A percentile compares a stretch with the other conserved stretches of the same genome.
phyloP scores from a whole-genome alignment of 192 early-diverging fungal species.

The Backusella psychrophila region DNA sequence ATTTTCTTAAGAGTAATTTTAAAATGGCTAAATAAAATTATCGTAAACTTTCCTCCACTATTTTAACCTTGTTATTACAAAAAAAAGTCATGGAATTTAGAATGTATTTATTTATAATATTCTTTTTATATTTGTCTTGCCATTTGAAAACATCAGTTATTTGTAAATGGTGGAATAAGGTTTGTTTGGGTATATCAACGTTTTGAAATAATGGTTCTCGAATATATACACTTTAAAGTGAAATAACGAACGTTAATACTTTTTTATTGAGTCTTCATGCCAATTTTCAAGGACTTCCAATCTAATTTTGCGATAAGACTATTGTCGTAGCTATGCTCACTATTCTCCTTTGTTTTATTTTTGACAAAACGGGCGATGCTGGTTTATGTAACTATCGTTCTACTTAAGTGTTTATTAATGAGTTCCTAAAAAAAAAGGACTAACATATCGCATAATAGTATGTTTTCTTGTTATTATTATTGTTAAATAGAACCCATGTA shows the following conservation, averaged over 20 bases:
- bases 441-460: not conserved
- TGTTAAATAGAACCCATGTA: not conserved
- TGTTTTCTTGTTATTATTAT: not conserved
- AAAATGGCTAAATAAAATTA: not conserved
- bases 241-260: not conserved
- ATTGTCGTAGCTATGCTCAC: not conserved
- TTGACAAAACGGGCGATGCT: not conserved
- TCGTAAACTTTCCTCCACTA: not conserved
- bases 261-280: not conserved
- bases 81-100: too few species aligned
- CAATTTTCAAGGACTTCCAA: not conserved
- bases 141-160: too few species aligned
- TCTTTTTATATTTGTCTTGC: too few species aligned
- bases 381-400: not conserved
- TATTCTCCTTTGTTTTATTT: not conserved
- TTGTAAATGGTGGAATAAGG: too few species aligned
- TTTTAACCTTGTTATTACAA: not conserved
- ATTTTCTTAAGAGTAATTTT: not conserved
- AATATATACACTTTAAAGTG: not conserved
- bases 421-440: not conserved
- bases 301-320: not conserved
- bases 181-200: too few species aligned
- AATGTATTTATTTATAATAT: too few species aligned
- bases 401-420: not conserved
- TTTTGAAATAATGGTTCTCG: too few species aligned